Evolutionary conservation across 495 filamentous ascomycete genomes (phyloP).

Genomic region (Aspergillus bridgeri): DNA sequence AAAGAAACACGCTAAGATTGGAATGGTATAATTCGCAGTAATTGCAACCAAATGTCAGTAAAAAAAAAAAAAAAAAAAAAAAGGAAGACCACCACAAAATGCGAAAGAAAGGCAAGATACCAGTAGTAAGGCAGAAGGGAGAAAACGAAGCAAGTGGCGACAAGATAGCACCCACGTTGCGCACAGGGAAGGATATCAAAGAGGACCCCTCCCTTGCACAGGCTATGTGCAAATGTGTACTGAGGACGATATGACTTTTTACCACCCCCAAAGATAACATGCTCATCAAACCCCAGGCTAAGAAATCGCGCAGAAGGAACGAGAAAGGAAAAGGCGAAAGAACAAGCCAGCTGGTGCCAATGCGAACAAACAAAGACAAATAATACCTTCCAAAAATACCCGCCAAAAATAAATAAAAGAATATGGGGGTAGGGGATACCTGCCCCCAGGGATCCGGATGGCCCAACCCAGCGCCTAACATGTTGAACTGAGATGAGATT

Average conservation of each 20-base stretch:
- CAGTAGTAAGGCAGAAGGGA: constrained; percentile 8
- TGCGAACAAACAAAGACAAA: constrained; percentile 5
- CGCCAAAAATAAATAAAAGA: background rate
- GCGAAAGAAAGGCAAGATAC: constrained; percentile 18
- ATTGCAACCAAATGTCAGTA: background rate
- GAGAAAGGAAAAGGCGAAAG: constrained; percentile 6
- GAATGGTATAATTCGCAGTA: constrained; percentile 6
- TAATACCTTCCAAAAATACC: constrained; percentile 7
- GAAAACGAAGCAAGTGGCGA: constrained; percentile 2
- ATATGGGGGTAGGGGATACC: background rate
- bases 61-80: constrained; percentile 5
- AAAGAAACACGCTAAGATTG: constrained; percentile 1
- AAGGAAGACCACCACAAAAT: constrained; percentile 14
- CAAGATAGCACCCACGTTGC: constrained; percentile 9
- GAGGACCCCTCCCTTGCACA: constrained; percentile 12
- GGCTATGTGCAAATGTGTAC: constrained; percentile 21
- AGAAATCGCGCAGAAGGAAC: constrained; percentile 6
- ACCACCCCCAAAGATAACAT: constrained; percentile 15
- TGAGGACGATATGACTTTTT: constrained; percentile 22
- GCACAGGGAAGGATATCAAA: constrained; percentile 23
- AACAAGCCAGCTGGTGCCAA: background rate
- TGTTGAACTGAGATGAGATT: constrained; percentile 24
- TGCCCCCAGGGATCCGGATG: constrained; percentile 2
- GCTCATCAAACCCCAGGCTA: constrained; percentile 18
- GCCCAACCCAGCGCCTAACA: constrained; percentile 32